Base-by-base conservation (phyloP, 2,329 filamentous ascomycete genomes). In the Zymoseptoria pseudotritici region DNA sequence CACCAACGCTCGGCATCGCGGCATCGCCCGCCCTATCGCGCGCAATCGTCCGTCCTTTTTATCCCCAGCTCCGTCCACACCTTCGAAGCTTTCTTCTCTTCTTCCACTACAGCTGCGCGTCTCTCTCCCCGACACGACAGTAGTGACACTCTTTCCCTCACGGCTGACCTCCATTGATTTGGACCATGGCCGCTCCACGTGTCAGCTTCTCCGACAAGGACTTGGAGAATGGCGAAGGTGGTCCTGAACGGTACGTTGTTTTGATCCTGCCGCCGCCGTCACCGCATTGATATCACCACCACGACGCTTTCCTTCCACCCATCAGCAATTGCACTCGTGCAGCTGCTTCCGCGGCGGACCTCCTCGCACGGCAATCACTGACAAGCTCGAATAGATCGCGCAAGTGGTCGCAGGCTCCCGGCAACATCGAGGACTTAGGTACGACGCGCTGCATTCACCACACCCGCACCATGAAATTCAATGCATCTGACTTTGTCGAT, bases 361-460 rank as follows among this genome's bases (percentile, higher is more conserved):
- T 61, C 42, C 65, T 68, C 53, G 66, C 66, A 51, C 42, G 20
- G 58, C 50, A 57, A 26, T 50, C 52, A 60, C 52, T 53, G 52
- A 53, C 52, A 21, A 19, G 21, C 52, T 26, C 52, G 11, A 19
- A n/a, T 61, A 71, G 69, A 58, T 72, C 71, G 50, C 69, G 72
- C 65, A 74, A 74, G 68, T 74, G 72, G 72, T 74, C 73, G 22
- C 71, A 72, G 60, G 73, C 73, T 31, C 72, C 73, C 55, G 72
- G 72, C 67, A 71, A 73, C 69, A 73, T 74, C 62, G 77, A 79
- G 67, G 77, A 78, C 66, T 67, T 72, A 58, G 71, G 70, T 72
- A 69, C 62, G 36, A 46, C 36, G 11, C 36, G 36, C 36, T 46
- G 36, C 36, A 46, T 63, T 63, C 26, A 42, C 4, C 64, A 60